phyloP scores from a whole-genome alignment of 257 asterid genomes.

The Galeopsis tetrahit region DNA sequence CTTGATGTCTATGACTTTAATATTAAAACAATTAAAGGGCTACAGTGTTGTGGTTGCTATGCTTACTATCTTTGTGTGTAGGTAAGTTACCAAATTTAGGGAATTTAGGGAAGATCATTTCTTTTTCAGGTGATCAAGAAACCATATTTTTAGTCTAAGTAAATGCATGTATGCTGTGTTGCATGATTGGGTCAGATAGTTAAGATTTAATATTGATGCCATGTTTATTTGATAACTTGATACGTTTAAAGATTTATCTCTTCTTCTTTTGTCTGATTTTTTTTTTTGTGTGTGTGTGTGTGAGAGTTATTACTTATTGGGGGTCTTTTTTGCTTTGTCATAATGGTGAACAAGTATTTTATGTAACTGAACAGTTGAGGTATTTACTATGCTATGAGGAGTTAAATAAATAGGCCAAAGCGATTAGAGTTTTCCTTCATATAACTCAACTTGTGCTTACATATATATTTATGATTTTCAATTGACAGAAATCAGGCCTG shows the following conservation, averaged over 20 bases:
- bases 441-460: background rate
- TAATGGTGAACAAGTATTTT: background rate
- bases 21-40: background rate
- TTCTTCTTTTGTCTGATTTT: background rate
- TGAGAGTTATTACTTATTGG: background rate
- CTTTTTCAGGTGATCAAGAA: background rate
- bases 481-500: slow-evolving; percentile 77
- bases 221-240: background rate
- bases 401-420: background rate
- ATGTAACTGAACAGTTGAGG: background rate
- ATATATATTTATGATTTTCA: background rate
- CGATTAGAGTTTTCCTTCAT: background rate
- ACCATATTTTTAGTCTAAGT: background rate
- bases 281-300: background rate
- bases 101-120: background rate
- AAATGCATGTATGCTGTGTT: background rate
- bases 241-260: background rate
- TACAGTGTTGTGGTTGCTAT: background rate
- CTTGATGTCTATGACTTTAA: background rate
- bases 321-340: background rate
- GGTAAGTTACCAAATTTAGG: background rate
- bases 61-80: background rate
- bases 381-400: background rate
- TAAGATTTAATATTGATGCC: background rate
- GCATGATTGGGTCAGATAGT: slow-evolving; percentile 7